Evolutionary conservation across 805 yeast genomes (phyloP).

Genomic region (Wickerhamiella australiensis): DNA sequence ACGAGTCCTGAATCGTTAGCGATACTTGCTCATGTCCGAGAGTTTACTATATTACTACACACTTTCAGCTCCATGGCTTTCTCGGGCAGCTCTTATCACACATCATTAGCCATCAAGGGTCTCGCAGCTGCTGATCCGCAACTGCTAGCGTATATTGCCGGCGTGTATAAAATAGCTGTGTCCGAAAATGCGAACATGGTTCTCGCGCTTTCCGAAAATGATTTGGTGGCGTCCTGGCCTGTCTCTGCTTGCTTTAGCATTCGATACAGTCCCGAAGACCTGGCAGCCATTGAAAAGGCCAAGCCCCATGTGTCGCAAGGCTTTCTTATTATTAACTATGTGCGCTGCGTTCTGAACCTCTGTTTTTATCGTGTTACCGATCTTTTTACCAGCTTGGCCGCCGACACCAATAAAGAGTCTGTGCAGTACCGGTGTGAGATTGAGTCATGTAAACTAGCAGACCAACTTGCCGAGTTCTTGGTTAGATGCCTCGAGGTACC

Average conservation of each 20-base stretch:
- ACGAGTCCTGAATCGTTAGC: neutral
- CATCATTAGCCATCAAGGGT: neutral
- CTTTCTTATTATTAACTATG: neutral
- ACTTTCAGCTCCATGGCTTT: conserved; percentile 1
- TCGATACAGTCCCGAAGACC: conserved; percentile 3
- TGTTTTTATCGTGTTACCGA: neutral
- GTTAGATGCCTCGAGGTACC: neutral
- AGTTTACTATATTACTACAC: conserved; percentile 4
- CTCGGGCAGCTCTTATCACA: conserved; percentile 1
- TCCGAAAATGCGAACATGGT: neutral
- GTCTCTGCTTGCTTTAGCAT: conserved; percentile 6
- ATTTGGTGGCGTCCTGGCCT: conserved; percentile 9
- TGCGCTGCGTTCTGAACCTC: conserved; percentile 3
- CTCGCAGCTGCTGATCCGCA: neutral
- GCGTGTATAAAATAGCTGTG: neutral
- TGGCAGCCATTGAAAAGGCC: conserved; percentile 1
- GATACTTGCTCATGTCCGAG: neutral
- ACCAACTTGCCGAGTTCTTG: neutral
- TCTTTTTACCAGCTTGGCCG: neutral
- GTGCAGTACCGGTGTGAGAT: conserved; percentile 1
- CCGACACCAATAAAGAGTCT: neutral
- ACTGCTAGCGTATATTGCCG: neutral
- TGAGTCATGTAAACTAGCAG: neutral
- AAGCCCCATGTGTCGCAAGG: neutral
- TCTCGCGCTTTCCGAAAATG: neutral